Percentiles rank a stretch among this genome's conserved stretches.
Conservation (phyloP, 1,284 basidiomycete species). For the Ceratobasidium sp. region DNA sequence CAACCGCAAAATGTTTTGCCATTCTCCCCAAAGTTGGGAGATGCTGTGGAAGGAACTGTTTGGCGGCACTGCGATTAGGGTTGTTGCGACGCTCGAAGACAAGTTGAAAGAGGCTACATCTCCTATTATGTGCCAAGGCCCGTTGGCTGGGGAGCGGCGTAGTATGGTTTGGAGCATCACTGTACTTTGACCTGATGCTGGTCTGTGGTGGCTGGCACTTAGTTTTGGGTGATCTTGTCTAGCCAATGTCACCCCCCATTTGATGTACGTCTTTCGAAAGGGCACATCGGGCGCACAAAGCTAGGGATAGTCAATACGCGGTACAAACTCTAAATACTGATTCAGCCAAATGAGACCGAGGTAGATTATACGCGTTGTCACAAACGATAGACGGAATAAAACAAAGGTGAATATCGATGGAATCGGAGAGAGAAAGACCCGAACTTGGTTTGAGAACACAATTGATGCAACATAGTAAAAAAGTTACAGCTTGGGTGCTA, state of each 20-base stretch:
- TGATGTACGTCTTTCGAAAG: too few species aligned
- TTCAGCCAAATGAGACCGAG: too few species aligned
- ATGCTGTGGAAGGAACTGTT: constrained; percentile 21
- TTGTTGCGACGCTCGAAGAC: constrained; percentile 11
- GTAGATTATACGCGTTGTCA: too few species aligned
- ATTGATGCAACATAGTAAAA: too few species aligned
- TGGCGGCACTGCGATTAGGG: background rate
- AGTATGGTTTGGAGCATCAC: constrained; percentile 27
- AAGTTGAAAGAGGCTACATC: background rate
- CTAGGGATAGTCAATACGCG: too few species aligned
- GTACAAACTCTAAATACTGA: too few species aligned
- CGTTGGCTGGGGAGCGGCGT: background rate
- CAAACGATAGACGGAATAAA: too few species aligned
- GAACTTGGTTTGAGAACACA: too few species aligned
- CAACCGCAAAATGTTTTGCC: constrained; percentile 24
- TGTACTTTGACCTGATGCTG: background rate
- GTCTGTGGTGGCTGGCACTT: background rate
- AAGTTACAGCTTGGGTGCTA: background rate
- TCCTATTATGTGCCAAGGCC: background rate
- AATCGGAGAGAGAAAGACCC: too few species aligned
- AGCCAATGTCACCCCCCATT: too few species aligned
- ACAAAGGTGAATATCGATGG: background rate
- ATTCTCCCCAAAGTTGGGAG: constrained; percentile 23
- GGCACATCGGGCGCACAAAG: too few species aligned
- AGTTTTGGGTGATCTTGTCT: background rate